Evolutionary conservation across 306 rosid species (phyloP).

Genomic region (Arachis stenosperma): DNA sequence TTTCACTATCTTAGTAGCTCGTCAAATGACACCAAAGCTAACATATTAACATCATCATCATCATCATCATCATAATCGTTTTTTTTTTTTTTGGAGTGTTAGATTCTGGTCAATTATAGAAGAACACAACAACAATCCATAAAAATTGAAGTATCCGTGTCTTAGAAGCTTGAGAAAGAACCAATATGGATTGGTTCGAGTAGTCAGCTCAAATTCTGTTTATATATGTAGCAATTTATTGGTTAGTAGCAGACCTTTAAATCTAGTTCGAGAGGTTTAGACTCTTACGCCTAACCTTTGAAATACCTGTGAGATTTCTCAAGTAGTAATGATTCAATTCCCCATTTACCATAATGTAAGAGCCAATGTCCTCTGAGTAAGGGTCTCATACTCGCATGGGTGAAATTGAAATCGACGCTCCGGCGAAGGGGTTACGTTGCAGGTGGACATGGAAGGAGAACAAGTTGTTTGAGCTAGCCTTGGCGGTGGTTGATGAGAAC

Average conservation of each 20-base stretch:
- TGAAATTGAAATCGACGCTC: conserved; percentile 43
- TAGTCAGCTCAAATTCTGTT: too few relatives aligned
- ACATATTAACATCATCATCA: not conserved
- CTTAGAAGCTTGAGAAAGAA: too few relatives aligned
- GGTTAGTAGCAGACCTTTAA: too few relatives aligned
- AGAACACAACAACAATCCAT: not conserved
- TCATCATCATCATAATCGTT: too few relatives aligned
- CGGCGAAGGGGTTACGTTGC: conserved; percentile 45
- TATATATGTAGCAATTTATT: too few relatives aligned
- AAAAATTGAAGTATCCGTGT: not conserved
- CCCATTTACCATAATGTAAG: conserved; percentile 39
- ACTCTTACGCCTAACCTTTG: not conserved
- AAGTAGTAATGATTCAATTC: conserved; percentile 15
- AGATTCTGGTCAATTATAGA: conserved; percentile 17
- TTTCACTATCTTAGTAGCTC: conserved; percentile 28
- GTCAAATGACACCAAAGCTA: conserved; percentile 13
- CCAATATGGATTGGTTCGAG: too few relatives aligned
- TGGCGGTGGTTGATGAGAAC: conserved; percentile 70
- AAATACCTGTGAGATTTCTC: conserved; percentile 12
- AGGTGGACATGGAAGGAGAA: conserved; percentile 89
- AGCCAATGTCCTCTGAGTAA: conserved; percentile 8
- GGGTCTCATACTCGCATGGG: not conserved
- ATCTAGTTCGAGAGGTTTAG: too few relatives aligned
- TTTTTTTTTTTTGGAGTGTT: conserved; percentile 4
- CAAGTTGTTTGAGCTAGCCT: conserved; percentile 80